Base-by-base conservation (phyloP, 2,329 filamentous ascomycete species). In the Sporothrix schenckii region DNA sequence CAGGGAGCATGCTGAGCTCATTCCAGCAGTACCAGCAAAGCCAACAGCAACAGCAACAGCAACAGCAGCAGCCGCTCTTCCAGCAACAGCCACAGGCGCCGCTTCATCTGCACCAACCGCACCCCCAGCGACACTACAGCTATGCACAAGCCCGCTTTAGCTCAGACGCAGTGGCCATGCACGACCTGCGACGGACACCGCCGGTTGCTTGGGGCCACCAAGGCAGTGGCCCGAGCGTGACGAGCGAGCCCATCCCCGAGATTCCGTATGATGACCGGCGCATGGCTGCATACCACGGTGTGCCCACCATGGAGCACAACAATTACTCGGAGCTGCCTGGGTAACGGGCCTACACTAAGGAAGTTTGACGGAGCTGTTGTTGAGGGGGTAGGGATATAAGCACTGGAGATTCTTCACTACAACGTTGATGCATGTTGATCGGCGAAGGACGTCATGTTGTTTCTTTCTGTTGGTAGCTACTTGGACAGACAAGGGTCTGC, bases 251-350 rank as follows among this genome's bases (percentile, higher is more conserved):
- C 1, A 68, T 67, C 16, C 56, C 69, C 13, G 72, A 74, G 47
- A 74, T 74, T 24, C 73, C 73, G 0, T 74, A 70, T 47, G 73
- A 74, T n/a, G 70, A 70, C 4, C 72, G 72, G 13, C 73, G 73
- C 2, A 49, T 74, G 49, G 68, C 70, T 2, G 68, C 72, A 4
- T 74, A 74, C 53, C 53, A 66, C 11, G 72, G 70, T 3, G 49
- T 70, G 39, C 72, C 72, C 0, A 41, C 69, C 1, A 47, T 65
- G 14, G 68, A 74, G n/a, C 27, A 71, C 21, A n/a, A 56, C 16
- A 69, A 68, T 4, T 72, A 56, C 39, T 71, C 71, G 9, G 73
- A 74, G 54, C 66, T 74, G 16, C 71, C 73, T 0, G 72, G 73
- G n/a, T 74, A 73, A 72, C 14, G 41, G 1, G 4, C 41, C 41